Evolutionary conservation across 129 eudicot genomes (phyloP).

Genomic region (Erigeron canadensis): DNA sequence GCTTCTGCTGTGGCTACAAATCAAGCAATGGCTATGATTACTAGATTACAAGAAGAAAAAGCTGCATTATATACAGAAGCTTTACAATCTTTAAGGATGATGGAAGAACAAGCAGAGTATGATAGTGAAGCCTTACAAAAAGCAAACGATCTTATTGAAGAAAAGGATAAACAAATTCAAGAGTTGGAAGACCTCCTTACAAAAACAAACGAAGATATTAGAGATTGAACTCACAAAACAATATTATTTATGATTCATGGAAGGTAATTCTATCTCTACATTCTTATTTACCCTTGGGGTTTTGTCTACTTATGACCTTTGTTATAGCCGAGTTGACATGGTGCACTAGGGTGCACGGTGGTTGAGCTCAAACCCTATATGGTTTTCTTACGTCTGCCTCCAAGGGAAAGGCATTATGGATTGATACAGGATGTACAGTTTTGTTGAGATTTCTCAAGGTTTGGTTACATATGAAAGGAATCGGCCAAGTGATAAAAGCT

Average conservation of each 20-base stretch:
- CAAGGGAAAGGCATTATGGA: not conserved
- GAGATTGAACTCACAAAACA: constrained; percentile 2
- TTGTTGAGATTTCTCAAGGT: constrained; percentile 1
- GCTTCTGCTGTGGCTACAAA: constrained; percentile 90
- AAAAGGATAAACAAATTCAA: constrained; percentile 71
- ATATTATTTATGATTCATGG: not conserved
- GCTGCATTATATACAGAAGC: constrained; percentile 91
- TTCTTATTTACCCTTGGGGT: not conserved
- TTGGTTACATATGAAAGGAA: constrained; percentile 16
- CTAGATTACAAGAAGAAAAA: constrained; percentile 94
- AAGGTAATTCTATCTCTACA: not conserved
- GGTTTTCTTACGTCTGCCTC: not conserved
- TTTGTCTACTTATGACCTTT: not conserved
- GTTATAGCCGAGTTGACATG: not conserved
- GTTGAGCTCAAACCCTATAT: constrained; percentile 2
- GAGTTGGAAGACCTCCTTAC: constrained; percentile 56
- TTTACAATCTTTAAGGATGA: constrained; percentile 78
- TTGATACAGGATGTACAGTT: constrained; percentile 22
- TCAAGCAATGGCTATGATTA: constrained; percentile 99
- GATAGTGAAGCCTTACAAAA: constrained; percentile 80
- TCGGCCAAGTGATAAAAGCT: not conserved
- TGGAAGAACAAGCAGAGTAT: constrained; percentile 98
- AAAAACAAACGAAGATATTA: constrained; percentile 32
- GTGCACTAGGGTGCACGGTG: constrained; percentile 8
- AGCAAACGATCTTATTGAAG: constrained; percentile 62